Conservation (phyloP, 75 land plant genomes). For the Isoetes taiwanensis region DNA sequence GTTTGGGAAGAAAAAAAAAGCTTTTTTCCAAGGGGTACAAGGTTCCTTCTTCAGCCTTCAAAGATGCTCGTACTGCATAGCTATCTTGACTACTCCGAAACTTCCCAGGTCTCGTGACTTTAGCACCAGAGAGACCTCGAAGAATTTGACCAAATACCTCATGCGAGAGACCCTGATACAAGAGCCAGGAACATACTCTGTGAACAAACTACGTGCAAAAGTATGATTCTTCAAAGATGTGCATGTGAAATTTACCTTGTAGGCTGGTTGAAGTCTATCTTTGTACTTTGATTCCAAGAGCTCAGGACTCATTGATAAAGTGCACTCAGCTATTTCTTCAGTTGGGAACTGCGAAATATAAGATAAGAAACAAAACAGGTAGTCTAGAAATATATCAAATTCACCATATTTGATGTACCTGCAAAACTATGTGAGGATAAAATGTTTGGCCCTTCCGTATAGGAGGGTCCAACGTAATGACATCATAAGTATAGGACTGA, state of each 20-base stretch:
- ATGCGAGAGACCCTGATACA: slow-evolving; percentile 21
- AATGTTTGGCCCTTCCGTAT: slow-evolving; percentile 46
- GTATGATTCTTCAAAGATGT: neutral
- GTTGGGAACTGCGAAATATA: slow-evolving; percentile 54
- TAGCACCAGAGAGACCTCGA: slow-evolving; percentile 35
- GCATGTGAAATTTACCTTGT: slow-evolving; percentile 40
- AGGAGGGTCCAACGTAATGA: slow-evolving; percentile 38
- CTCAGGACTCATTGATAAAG: slow-evolving; percentile 59
- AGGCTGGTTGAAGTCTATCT: slow-evolving; percentile 54
- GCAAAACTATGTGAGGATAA: slow-evolving; percentile 36
- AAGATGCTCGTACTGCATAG: slow-evolving; percentile 26
- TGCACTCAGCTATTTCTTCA: slow-evolving; percentile 50
- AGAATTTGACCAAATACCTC: slow-evolving; percentile 33
- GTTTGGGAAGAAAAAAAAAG: slow-evolving; percentile 40
- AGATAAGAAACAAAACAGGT: neutral
- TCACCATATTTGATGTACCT: slow-evolving; percentile 6
- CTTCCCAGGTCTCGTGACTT: slow-evolving; percentile 37
- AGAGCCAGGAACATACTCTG: neutral
- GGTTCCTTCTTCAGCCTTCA: slow-evolving; percentile 39
- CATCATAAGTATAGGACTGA: slow-evolving; percentile 33
- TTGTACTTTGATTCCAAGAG: slow-evolving; percentile 70
- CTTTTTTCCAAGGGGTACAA: slow-evolving; percentile 40
- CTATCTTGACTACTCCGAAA: slow-evolving; percentile 45
- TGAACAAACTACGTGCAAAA: neutral
- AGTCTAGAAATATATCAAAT: slow-evolving; percentile 1